Evolutionary conservation across 345 rosid genomes (phyloP), one percentile per base, ranked within the genome.

Genomic region (Psidium guajava): DNA sequence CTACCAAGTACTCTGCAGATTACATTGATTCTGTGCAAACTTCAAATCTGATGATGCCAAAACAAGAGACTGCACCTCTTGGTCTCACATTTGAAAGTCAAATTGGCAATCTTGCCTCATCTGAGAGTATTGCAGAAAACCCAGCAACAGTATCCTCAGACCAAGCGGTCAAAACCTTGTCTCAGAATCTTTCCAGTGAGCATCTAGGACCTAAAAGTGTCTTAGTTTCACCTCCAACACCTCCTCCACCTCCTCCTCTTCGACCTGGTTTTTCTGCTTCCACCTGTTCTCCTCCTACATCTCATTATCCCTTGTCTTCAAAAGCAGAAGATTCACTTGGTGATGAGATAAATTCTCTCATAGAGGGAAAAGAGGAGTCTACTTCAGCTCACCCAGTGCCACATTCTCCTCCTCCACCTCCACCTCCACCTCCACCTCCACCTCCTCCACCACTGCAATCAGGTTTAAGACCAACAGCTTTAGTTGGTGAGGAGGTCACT

Each of bases 181-280:
- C 69, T 49, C 53, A 80, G 83, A 40, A 87, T 15, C 28, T 57
- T 40, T 32, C 89, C 64, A 22, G 42, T n/a, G 75, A 90, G 80
- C 82, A 87, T 88, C 49, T 28, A 21, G 88, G 87, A 87, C 52
- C 85, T 69, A 75, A 84, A 86, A 86, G 5, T 75, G 85, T 56
- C 86, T 82, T 88, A 83, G 18, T 86, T 87, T 87, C 89, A 56
- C 89, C 90, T 50, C 32, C 87, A 54, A 84, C 93, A 82, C 86
- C 88, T 21, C 82, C 92, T 57, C 89, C 86, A 53, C 87, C 84
- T 51, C 74, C 44, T 86, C 88, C 87, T 84, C 77, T 42, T 53
- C 84, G 56, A 82, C 83, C 84, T 74, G 51, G 85, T 81, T 27
- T 87, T 89, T 44, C 89, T 90, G 47, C 89, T 85, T 57, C 89